Conservation (phyloP, 2,329 filamentous ascomycete species). For the Aspergillus carbonarius region DNA sequence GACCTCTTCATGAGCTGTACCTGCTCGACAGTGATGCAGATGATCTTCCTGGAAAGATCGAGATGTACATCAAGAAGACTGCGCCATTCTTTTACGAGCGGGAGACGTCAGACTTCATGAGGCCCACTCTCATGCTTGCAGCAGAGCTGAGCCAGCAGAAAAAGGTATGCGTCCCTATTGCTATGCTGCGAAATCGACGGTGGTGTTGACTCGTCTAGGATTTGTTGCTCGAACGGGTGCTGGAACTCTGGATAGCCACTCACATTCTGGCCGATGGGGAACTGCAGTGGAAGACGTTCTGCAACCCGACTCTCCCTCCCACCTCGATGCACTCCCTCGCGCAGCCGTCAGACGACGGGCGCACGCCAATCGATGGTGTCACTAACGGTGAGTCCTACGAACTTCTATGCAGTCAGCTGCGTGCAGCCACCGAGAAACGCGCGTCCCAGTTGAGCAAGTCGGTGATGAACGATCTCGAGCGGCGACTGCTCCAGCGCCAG, state of each 20-base stretch:
- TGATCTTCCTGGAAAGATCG: conserved; percentile 53
- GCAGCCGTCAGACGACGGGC: conserved; percentile 41
- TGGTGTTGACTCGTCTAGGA: conserved; percentile 32
- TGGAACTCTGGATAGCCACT: conserved; percentile 59
- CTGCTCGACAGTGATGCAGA: conserved; percentile 52
- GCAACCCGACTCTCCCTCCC: conserved; percentile 44
- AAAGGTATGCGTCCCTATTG: conserved; percentile 29
- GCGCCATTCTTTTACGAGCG: conserved; percentile 47
- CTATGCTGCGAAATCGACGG: neutral
- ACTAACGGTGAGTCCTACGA: conserved; percentile 47
- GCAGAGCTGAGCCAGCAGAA: conserved; percentile 39
- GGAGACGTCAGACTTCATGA: conserved; percentile 54
- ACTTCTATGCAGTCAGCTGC: conserved; percentile 55
- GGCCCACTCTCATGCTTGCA: conserved; percentile 46
- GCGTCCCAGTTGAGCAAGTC: conserved; percentile 53
- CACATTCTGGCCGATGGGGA: conserved; percentile 53
- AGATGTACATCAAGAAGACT: conserved; percentile 54
- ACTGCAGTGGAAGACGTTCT: conserved; percentile 51
- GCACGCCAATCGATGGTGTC: conserved; percentile 40
- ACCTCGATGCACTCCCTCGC: conserved; percentile 38
- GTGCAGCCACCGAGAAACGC: conserved; percentile 56
- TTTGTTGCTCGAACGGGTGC: conserved; percentile 49
- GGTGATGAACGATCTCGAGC: conserved; percentile 61
- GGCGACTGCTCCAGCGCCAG: conserved; percentile 58
- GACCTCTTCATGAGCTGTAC: conserved; percentile 43